phyloP scores from a whole-genome alignment of 2,329 filamentous ascomycete species.

The Stemphylium beticola region DNA sequence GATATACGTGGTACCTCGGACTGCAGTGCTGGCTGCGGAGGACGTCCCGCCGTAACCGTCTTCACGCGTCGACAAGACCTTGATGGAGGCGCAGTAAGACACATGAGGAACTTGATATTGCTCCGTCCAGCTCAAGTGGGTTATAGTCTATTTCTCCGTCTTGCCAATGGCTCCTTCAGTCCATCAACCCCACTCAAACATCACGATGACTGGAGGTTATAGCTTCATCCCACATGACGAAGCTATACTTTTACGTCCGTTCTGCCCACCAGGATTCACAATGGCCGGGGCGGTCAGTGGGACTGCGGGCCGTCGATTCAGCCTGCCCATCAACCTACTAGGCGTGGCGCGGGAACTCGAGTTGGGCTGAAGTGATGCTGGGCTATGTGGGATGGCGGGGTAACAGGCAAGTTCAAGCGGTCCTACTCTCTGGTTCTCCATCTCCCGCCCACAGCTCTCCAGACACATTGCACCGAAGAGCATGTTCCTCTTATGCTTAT shows the following conservation, averaged over 20 bases:
- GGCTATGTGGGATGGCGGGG: conserved; percentile 22
- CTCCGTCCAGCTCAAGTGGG: conserved; percentile 24
- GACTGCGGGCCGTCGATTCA: conserved; percentile 45
- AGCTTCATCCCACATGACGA: conserved; percentile 30
- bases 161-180: conserved; percentile 25
- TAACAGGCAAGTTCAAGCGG: conserved; percentile 23
- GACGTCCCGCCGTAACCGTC: conserved; percentile 47
- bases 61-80: conserved; percentile 37
- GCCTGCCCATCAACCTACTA: conserved; percentile 37
- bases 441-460: not conserved
- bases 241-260: conserved; percentile 30
- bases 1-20: conserved; percentile 37
- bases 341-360: conserved; percentile 14
- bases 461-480: conserved; percentile 12
- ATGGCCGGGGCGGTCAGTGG: conserved; percentile 46
- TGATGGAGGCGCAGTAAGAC: conserved; percentile 35
- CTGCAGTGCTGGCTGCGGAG: conserved; percentile 39
- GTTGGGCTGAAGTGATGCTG: conserved; percentile 14
- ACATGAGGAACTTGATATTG: conserved; percentile 25
- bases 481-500: conserved; percentile 19
- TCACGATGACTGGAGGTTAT: conserved; percentile 21
- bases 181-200: conserved; percentile 22
- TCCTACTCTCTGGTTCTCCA: not conserved
- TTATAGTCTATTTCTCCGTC: conserved; percentile 26
- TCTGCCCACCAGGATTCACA: conserved; percentile 37